Conservation (phyloP, 1,284 basidiomycete genomes). For the Sanghuangporus baumii region DNA sequence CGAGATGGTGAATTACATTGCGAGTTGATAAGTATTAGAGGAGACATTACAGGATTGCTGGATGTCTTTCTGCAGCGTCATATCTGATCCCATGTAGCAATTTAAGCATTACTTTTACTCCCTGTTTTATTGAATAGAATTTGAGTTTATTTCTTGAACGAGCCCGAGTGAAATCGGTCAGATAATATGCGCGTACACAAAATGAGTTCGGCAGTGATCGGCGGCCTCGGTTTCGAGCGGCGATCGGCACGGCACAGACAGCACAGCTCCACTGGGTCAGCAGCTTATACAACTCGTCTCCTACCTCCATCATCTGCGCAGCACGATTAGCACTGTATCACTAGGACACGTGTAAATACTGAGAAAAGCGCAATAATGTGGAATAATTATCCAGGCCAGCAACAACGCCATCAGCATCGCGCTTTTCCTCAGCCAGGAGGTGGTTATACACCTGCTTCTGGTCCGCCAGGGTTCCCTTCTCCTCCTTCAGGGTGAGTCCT, state of each 20-base stretch:
- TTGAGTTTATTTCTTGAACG: too few relatives aligned
- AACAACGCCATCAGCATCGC: slow-evolving; percentile 5
- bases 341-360: background rate
- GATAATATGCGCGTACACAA: background rate
- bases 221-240: background rate
- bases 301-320: background rate
- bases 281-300: background rate
- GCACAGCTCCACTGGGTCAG: background rate
- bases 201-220: background rate
- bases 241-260: background rate
- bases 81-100: too few relatives aligned
- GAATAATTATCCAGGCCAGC: slow-evolving; percentile 15
- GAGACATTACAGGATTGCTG: too few relatives aligned
- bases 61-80: too few relatives aligned
- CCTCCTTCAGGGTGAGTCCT: slow-evolving; percentile 8
- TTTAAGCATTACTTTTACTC: too few relatives aligned
- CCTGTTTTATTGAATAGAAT: too few relatives aligned
- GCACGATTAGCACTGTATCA: background rate
- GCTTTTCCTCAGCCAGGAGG: background rate
- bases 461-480: slow-evolving; percentile 4
- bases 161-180: too few relatives aligned
- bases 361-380: slow-evolving; percentile 4
- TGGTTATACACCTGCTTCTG: slow-evolving; percentile 8
- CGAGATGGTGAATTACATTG: background rate
- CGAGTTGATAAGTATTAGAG: background rate